Conservation (phyloP, 441 rosid species). For the Populus trichocarpa region DNA sequence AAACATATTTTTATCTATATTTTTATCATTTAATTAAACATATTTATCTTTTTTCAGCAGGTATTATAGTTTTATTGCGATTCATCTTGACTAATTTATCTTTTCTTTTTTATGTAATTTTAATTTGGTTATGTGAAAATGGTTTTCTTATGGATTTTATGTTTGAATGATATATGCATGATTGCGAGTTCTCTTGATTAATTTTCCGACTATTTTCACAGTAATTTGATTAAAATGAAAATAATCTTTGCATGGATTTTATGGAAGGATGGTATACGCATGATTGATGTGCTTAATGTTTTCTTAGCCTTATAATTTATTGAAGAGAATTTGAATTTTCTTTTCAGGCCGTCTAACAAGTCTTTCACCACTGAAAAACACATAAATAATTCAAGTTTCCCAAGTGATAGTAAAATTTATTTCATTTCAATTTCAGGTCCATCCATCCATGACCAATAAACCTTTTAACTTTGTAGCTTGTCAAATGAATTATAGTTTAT, state of each 20-base stretch:
- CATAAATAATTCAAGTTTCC: not conserved
- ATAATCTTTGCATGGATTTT: not conserved
- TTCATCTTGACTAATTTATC: not conserved
- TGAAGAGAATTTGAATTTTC: slow-evolving; percentile 5
- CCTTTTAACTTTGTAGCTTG: not conserved
- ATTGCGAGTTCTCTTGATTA: not conserved
- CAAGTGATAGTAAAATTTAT: not conserved
- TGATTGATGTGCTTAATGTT: not conserved
- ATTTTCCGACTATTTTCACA: not conserved
- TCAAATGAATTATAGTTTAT: not conserved
- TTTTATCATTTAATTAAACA: no score
- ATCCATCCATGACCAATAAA: not conserved
- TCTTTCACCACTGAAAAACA: not conserved
- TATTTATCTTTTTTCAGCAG: slow-evolving; percentile 81
- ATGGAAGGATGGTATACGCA: not conserved
- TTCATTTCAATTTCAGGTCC: not conserved
- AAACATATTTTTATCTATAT: no score
- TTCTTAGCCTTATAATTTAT: slow-evolving; percentile 2
- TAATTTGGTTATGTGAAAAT: not conserved
- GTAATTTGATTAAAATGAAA: not conserved
- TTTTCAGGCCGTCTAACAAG: slow-evolving; percentile 64
- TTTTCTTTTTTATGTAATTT: not conserved
- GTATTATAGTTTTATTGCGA: slow-evolving; percentile 31
- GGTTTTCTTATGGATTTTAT: not conserved
- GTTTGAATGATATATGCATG: not conserved